Percentiles rank a stretch among this genome's conserved stretches.
phyloP scores from a whole-genome alignment of 164 flowering plant genomes.

The Vitis rotundifolia region DNA sequence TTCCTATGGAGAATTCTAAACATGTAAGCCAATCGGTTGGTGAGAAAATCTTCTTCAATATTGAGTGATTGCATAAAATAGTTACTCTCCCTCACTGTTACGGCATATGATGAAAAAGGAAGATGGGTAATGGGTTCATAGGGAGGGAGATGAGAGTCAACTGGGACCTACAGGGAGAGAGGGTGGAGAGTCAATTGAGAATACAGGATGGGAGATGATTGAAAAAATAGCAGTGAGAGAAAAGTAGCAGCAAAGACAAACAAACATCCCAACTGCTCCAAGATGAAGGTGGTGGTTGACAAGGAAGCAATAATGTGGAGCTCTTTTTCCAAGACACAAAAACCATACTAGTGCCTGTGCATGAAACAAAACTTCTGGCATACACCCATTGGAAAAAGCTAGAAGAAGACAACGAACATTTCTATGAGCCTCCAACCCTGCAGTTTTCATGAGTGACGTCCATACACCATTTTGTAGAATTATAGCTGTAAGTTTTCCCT shows the following conservation, averaged over 20 bases:
- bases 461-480: too few relatives aligned
- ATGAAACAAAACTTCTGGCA: too few relatives aligned
- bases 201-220: neutral
- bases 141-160: neutral
- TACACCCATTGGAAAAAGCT: too few relatives aligned
- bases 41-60: constrained; percentile 8
- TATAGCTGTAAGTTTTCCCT: too few relatives aligned
- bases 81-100: neutral
- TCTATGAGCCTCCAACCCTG: too few relatives aligned
- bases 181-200: neutral
- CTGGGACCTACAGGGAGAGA: neutral
- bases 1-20: constrained; percentile 36
- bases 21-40: constrained; percentile 22
- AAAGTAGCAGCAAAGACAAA: constrained; percentile 18
- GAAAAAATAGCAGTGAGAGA: neutral
- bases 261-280: constrained; percentile 42
- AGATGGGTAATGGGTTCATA: neutral
- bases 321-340: constrained; percentile 23
- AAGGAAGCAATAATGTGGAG: constrained; percentile 22
- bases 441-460: too few relatives aligned
- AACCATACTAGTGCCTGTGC: constrained; percentile 13
- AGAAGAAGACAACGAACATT: too few relatives aligned
- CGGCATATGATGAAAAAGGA: neutral
- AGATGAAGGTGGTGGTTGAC: constrained; percentile 27
- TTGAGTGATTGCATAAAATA: constrained; percentile 21